Evolutionary conservation across 371 early-diverging fungal genomes (phyloP), one percentile per base, ranked within the genome.

Genomic region (Dinochytrium kinnereticum): DNA sequence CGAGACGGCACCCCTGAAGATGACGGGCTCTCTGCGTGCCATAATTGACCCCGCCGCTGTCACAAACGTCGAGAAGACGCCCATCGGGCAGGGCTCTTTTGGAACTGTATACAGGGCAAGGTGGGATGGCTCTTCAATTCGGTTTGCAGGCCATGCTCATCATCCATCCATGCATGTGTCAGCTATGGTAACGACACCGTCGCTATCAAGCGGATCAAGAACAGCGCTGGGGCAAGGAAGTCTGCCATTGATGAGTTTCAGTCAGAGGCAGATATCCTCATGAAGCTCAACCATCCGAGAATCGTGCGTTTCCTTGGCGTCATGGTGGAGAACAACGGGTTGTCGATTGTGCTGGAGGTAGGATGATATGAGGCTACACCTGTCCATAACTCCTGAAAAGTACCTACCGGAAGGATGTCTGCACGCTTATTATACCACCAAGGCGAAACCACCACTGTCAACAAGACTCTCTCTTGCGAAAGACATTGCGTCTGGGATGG

Each of bases 301-400:
- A 57, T 26, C 57, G 57, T 57, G 7, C 26, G n/a, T 7, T 15
- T 30, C 57, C 31, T 57, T 24, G n/a, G 31, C 57, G 24, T n/a
- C 57, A 10, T 57, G 15, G 24, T 57, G 13, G 31, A 57, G 24
- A 26, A 57, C 10, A 24, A n/a, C 5, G 7, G 26, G 10, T 7
- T 44, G 13, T 44, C 57, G 13, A 57, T 57, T 7, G 57, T 57
- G n/a, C 7, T 57, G 57, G 57, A 57, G 57, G 57, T 57, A 57
- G n/a, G n/a, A n/a, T n/a, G 26, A 57, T 57, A 26, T 24, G 24
- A 57, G 26, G 5, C 57, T n/a, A 57, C 57, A 26, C n/a, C 57
- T 24, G 10, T 26, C 5, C 26, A 5, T 15, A 57, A 57, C 10
- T 26, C 31, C 57, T 57, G 15, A 10, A 30, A 57, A 44, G 44